These are phyloP conservation scores for Ilyonectria robusta DNA, from an alignment of 2,329 filamentous ascomycete species.

Conservation along the genomic window DNA sequence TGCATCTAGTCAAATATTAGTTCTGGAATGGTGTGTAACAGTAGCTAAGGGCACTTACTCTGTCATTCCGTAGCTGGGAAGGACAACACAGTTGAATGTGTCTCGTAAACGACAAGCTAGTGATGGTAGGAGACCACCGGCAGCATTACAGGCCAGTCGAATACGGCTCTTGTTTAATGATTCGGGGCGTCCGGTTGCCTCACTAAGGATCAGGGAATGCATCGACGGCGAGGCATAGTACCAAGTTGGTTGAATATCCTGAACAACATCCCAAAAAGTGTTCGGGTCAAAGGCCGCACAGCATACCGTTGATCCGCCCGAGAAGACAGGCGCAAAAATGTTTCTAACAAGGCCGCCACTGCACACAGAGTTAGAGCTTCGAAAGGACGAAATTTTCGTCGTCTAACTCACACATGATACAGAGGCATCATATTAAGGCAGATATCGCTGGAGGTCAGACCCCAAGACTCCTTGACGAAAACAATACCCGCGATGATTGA, in stretches of 20 bases:
- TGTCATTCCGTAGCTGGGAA: slow-evolving; percentile 73
- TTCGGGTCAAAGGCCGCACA: slow-evolving; percentile 68
- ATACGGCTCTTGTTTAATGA: slow-evolving; percentile 61
- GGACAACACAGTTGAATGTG: slow-evolving; percentile 65
- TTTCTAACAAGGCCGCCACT: slow-evolving; percentile 68
- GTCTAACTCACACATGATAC: slow-evolving; percentile 63
- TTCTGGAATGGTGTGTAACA: no score
- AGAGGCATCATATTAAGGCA: slow-evolving; percentile 74
- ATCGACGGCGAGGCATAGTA: slow-evolving; percentile 72
- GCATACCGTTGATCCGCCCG: slow-evolving; percentile 68
- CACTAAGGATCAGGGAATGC: slow-evolving; percentile 68
- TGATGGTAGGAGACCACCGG: slow-evolving; percentile 66
- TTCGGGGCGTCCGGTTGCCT: slow-evolving; percentile 56
- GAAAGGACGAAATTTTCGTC: neutral
- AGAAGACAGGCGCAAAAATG: slow-evolving; percentile 68
- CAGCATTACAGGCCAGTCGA: slow-evolving; percentile 68
- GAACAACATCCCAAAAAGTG: slow-evolving; percentile 69
- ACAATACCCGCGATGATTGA: slow-evolving; percentile 65
- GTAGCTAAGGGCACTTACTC: slow-evolving; percentile 52
- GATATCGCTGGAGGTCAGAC: slow-evolving; percentile 60
- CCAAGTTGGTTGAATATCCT: slow-evolving; percentile 65
- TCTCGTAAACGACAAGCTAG: slow-evolving; percentile 63
- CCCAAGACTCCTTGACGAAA: slow-evolving; percentile 69
- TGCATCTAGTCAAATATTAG: slow-evolving; percentile 55
- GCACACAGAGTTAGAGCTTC: slow-evolving; percentile 20